Evolutionary conservation across 225 moss, liverwort and hornwort species (phyloP).

Genomic region (Takakia lepidozioides): DNA sequence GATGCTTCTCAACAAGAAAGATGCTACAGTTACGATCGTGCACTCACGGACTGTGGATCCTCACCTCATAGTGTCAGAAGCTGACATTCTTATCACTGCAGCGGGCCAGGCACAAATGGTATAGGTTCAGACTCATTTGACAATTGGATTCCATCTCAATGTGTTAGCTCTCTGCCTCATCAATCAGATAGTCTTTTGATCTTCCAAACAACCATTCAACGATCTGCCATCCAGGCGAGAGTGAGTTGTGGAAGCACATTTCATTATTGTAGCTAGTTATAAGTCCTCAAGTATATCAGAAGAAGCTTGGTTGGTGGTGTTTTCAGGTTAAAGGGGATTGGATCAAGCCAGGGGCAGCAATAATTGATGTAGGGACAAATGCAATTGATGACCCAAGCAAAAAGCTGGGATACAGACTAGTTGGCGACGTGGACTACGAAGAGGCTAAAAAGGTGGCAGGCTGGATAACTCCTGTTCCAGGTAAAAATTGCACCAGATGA

Average conservation of each 20-base stretch:
- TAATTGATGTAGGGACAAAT: slow-evolving; percentile 96
- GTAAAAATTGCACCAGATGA: no score
- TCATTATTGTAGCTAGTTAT: no score
- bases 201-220: no score
- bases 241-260: no score
- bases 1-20: slow-evolving; percentile 55
- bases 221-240: no score
- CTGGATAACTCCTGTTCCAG: slow-evolving; percentile 85
- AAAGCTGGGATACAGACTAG: slow-evolving; percentile 74
- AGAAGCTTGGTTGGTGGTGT: no score
- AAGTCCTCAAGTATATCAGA: no score
- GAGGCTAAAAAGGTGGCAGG: slow-evolving; percentile 76
- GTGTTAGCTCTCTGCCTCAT: no score
- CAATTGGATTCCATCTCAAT: no score
- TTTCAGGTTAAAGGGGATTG: slow-evolving; percentile 77
- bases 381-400: slow-evolving; percentile 86
- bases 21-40: slow-evolving; percentile 88
- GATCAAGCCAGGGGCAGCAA: slow-evolving; percentile 86
- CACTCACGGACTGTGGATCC: slow-evolving; percentile 69
- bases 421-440: slow-evolving; percentile 67
- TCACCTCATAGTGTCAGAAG: slow-evolving; percentile 54
- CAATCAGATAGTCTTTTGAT: no score
- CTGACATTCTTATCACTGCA: slow-evolving; percentile 84
- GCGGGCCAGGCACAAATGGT: slow-evolving; percentile 73
- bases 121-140: no score